Conservation (phyloP, 2,329 filamentous ascomycete species). For the Aspergillus pseudotamarii region DNA sequence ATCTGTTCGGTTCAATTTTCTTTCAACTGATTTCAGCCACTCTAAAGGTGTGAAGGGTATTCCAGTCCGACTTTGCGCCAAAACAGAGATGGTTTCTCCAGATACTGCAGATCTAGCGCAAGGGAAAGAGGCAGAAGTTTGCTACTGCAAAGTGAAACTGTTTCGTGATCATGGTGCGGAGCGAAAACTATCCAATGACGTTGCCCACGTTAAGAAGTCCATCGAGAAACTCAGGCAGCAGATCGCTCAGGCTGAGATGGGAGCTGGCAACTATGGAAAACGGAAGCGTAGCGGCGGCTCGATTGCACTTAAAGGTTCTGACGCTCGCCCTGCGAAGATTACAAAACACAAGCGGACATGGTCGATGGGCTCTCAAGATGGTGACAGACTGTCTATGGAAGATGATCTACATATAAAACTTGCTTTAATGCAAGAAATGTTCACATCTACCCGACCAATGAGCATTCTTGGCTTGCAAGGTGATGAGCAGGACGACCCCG, state of each 20-base stretch:
- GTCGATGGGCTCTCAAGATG: slow-evolving; percentile 78
- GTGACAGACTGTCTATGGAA: slow-evolving; percentile 43
- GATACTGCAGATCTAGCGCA: slow-evolving; percentile 49
- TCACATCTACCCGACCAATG: slow-evolving; percentile 46
- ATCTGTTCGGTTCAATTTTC: slow-evolving; percentile 94
- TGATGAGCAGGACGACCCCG: slow-evolving; percentile 49
- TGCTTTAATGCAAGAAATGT: slow-evolving; percentile 49
- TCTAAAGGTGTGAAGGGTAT: slow-evolving; percentile 99
- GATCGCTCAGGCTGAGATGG: slow-evolving; percentile 72
- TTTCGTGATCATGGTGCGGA: slow-evolving; percentile 96
- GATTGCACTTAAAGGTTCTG: slow-evolving; percentile 47
- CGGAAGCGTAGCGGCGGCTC: slow-evolving; percentile 61
- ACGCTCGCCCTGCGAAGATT: slow-evolving; percentile 73
- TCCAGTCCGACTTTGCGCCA: slow-evolving; percentile 87
- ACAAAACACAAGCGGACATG: slow-evolving; percentile 91
- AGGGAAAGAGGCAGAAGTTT: slow-evolving; percentile 66
- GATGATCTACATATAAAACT: slow-evolving; percentile 51
- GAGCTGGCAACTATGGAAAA: slow-evolving; percentile 62
- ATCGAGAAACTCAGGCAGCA: slow-evolving; percentile 97
- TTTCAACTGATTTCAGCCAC: slow-evolving; percentile 98
- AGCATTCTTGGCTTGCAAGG: slow-evolving; percentile 48
- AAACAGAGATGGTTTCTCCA: slow-evolving; percentile 71
- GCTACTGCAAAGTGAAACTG: slow-evolving; percentile 95
- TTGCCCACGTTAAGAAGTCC: slow-evolving; percentile 92
- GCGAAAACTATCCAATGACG: slow-evolving; percentile 90